Conservation (phyloP, 805 yeast genomes). For the Saccharomycopsis oosterbeekiorum region DNA sequence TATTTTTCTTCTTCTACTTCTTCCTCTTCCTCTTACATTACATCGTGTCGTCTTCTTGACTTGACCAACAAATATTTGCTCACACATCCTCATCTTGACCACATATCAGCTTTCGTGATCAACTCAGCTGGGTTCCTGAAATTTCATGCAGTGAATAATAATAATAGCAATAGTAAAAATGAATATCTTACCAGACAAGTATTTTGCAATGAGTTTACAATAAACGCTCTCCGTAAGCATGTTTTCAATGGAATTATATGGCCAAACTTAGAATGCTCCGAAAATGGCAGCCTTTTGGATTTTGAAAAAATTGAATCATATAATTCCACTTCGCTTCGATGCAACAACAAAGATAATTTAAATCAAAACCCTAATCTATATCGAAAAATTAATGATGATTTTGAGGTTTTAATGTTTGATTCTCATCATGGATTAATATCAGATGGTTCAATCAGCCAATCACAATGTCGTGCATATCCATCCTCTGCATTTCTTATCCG, state of each 20-base stretch:
- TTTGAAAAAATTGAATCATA: slow-evolving; percentile 14
- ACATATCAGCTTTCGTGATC: slow-evolving; percentile 54
- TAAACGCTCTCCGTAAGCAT: slow-evolving; percentile 40
- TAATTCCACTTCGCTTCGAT: not conserved
- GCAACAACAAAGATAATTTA: not conserved
- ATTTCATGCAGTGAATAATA: slow-evolving; percentile 4
- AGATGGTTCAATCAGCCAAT: slow-evolving; percentile 26
- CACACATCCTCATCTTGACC: slow-evolving; percentile 84
- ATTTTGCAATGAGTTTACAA: slow-evolving; percentile 45
- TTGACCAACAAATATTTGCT: slow-evolving; percentile 39
- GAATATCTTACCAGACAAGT: slow-evolving; percentile 30
- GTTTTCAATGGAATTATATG: slow-evolving; percentile 69
- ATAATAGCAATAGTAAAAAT: slow-evolving; percentile 18
- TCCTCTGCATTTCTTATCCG: slow-evolving; percentile 52
- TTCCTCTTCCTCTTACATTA: slow-evolving; percentile 21
- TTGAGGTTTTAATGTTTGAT: slow-evolving; percentile 27
- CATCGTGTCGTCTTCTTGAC: slow-evolving; percentile 28
- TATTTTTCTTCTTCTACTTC: slow-evolving; percentile 9
- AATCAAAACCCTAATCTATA: not conserved
- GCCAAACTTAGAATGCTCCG: slow-evolving; percentile 48
- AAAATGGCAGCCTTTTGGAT: slow-evolving; percentile 24
- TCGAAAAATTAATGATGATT: slow-evolving; percentile 15
- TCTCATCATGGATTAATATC: slow-evolving; percentile 34
- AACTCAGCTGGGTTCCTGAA: slow-evolving; percentile 51
- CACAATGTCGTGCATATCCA: slow-evolving; percentile 23